Evolutionary conservation across 2,329 filamentous ascomycete species (phyloP), one percentile per base, ranked within the genome.

Genomic region (Colletotrichum brevisporum): DNA sequence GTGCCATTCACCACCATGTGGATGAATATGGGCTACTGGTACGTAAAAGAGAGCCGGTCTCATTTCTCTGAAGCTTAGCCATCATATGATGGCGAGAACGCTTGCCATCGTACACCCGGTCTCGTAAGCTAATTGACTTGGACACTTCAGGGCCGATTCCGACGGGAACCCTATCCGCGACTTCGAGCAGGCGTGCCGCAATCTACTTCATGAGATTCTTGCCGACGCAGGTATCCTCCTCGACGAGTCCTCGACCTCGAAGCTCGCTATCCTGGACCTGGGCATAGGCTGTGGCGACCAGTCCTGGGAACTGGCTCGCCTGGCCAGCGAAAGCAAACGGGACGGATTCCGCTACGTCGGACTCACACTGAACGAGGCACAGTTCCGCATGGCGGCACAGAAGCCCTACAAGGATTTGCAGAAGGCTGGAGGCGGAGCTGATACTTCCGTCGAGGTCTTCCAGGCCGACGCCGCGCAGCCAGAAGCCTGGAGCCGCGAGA

Each of bases 21-120:
- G 87, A 90, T 90, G 86, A 90, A 89, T 65, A 84, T 90, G 78
- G 88, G 88, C 0, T 89, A 86, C 69, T 90, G 88, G 88, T 84
- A 83, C 74, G 84, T 79, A 15, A n/a, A 6, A 5, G 5, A 9
- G 27, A 31, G 6, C 6, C 27, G 8, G 5, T 8, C 27, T 31
- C 6, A 31, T 31, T 6, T 31, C 6, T 31, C 27, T 31, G 27
- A 6, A 31, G 27, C 27, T 31, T 31, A 1, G 27, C 8, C 27
- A 9, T 31, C 27, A 31, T 31, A 6, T 31, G 6, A 6, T 9
- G 27, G 8, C 27, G 8, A 9, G 27, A 9, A 31, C 27, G 27
- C 27, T 9, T 31, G 27, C 27, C 27, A 2, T 31, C 8, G 5
- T 9, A 31, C 21, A 31, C 27, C 27, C 27, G 8, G 10, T 31